These are phyloP conservation scores for Aurantiochytrium sp. DNA, from an alignment of 108 stramenopile genomes.

Conservation along the genomic window DNA sequence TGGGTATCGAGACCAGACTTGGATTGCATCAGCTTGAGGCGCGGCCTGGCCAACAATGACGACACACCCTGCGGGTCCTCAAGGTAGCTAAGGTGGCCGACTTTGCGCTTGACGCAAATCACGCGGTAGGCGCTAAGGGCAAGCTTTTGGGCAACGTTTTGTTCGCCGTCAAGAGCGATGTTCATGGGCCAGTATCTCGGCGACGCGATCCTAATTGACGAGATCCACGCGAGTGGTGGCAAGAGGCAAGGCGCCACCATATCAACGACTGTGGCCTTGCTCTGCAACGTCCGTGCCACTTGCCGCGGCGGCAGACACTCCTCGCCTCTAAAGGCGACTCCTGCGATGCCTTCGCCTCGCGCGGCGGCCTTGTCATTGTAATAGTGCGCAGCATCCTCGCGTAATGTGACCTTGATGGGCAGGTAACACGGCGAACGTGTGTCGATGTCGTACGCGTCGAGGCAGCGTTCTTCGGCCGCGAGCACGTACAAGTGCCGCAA, in stretches of 20 bases:
- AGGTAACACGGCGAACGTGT: constrained; percentile 44
- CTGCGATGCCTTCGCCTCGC: neutral
- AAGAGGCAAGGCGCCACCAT: constrained; percentile 39
- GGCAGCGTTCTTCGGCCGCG: constrained; percentile 67
- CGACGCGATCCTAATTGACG: constrained; percentile 10
- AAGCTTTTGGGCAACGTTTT: neutral
- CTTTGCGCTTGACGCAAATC: neutral
- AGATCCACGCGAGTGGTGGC: constrained; percentile 33
- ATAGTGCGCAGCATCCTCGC: neutral
- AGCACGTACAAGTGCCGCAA: constrained; percentile 92
- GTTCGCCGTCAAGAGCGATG: neutral
- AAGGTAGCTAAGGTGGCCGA: neutral
- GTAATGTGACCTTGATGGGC: constrained; percentile 22
- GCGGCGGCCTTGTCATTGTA: neutral
- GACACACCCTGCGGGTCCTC: constrained; percentile 9
- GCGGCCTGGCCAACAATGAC: neutral
- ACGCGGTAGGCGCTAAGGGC: constrained; percentile 8
- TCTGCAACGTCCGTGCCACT: neutral
- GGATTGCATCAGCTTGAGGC: neutral
- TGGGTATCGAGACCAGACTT: neutral
- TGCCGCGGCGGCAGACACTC: too few relatives aligned
- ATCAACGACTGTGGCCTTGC: neutral
- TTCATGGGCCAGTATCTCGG: constrained; percentile 41
- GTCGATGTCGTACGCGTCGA: constrained; percentile 81
- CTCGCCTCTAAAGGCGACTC: too few relatives aligned